Base-by-base conservation (phyloP, 2,329 filamentous ascomycete genomes). In the Aspergillus melleus region DNA sequence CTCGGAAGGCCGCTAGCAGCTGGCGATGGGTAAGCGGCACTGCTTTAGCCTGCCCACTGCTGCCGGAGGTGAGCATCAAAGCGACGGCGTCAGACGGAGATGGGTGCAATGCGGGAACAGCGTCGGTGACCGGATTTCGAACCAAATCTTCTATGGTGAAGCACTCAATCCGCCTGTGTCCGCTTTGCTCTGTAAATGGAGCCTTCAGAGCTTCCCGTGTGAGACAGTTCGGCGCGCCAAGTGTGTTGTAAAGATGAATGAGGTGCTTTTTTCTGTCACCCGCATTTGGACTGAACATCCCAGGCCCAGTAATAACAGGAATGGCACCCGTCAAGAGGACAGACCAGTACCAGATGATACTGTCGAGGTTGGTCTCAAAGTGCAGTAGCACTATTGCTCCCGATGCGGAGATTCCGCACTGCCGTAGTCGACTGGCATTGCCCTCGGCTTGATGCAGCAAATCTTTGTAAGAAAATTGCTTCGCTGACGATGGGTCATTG, bases 61-160 rank as follows among this genome's bases (percentile, higher is more conserved):
- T 81, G 3, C 83, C 83, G 1, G 82, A 85, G 1, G 83, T 85
- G 4, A 86, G 70, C 80, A 84, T 82, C 65, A 4, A 76, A 77
- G 2, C 70, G 39, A 49, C 4, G 10, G 6, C 16, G 22, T 47
- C 29, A 6, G 49, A 20, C 16, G 50, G 29, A 20, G 16, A 52
- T 11, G 50, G 50, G 4, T 52, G 50, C 16, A 52, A 20, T 20
- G n/a, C 12, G 29, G 29, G 16, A 12, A 36, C 2, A 39, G n/a
- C 14, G 8, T 16, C 47, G 12, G 20, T 20, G 19, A 24, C 19
- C 9, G 26, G n/a, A n/a, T 6, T 36, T 6, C 22, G 44, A 30
- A 5, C 16, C n/a, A 50, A 10, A 8, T 44, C 49, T 24, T 49
- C 50, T n/a, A 51, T 26, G 4, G 20, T 11, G 44, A 39, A 19